Conservation (phyloP, 148 eudicot species). For the Dysphania ambrosioides region DNA sequence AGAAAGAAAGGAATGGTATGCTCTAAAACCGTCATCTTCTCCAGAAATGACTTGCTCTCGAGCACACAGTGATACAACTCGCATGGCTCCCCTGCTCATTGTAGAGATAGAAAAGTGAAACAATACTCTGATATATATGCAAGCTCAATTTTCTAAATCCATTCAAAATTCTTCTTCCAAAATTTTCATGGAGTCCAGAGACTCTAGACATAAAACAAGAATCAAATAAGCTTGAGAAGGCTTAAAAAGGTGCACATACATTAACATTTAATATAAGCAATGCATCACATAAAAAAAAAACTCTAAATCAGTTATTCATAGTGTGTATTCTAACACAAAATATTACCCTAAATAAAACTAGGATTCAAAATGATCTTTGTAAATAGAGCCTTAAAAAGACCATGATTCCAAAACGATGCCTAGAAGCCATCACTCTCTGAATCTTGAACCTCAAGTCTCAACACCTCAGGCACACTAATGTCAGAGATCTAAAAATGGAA, state of each 20-base stretch:
- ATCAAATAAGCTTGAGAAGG: background rate
- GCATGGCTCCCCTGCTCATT: conserved; percentile 80
- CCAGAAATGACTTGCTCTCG: conserved; percentile 97
- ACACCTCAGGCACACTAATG: no score
- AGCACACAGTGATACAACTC: conserved; percentile 86
- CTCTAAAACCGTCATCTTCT: conserved; percentile 95
- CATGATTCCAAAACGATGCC: no score
- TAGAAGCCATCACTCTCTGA: no score
- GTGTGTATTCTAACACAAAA: background rate
- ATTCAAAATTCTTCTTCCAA: background rate
- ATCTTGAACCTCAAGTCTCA: background rate
- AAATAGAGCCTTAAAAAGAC: no score
- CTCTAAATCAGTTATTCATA: background rate
- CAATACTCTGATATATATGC: conserved; percentile 9
- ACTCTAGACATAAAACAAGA: background rate
- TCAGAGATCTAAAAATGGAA: background rate
- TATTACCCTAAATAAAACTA: background rate
- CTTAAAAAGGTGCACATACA: background rate
- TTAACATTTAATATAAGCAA: background rate
- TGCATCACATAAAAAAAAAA: background rate
- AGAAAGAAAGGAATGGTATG: conserved; percentile 96
- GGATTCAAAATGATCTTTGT: background rate
- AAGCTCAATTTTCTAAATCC: background rate
- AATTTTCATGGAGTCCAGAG: background rate
- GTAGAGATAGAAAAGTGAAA: conserved; percentile 10